Percentiles rank a stretch among this genome's conserved stretches.
These are phyloP conservation scores for Phalaenopsis hybrid DNA, from an alignment of 116 monocot species.

Conservation along the genomic window DNA sequence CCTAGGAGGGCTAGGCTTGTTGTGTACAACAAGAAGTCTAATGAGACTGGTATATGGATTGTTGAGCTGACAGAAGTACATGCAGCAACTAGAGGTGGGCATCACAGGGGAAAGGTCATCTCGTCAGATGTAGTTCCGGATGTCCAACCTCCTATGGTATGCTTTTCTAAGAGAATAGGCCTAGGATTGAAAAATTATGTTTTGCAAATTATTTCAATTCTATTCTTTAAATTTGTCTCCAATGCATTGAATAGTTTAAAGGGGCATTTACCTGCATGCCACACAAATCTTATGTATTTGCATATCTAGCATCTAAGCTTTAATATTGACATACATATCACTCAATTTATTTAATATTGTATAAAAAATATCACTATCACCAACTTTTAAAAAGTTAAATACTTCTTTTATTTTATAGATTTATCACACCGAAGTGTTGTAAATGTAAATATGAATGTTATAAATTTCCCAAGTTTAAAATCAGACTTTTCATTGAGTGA, in stretches of 20 bases:
- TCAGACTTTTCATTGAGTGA: not conserved
- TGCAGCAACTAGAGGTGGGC: constrained; percentile 86
- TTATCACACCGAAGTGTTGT: too few relatives aligned
- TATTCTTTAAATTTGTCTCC: not conserved
- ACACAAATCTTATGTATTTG: too few relatives aligned
- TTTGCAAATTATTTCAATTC: not conserved
- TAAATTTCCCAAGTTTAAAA: not conserved
- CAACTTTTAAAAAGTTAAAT: too few relatives aligned
- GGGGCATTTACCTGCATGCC: too few relatives aligned
- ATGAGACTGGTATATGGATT: constrained; percentile 80
- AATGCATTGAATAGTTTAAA: not conserved
- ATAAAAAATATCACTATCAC: too few relatives aligned
- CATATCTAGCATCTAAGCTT: too few relatives aligned
- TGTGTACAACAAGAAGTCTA: constrained; percentile 74
- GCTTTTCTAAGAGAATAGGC: not conserved
- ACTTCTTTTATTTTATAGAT: too few relatives aligned
- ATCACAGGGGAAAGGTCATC: constrained; percentile 84
- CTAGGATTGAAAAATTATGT: not conserved
- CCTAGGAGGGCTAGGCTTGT: constrained; percentile 72
- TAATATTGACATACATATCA: too few relatives aligned
- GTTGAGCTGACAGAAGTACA: constrained; percentile 85
- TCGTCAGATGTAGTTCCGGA: constrained; percentile 72
- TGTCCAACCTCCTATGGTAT: constrained; percentile 91
- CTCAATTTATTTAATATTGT: too few relatives aligned
- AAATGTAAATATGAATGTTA: too few relatives aligned